Base-by-base conservation (phyloP, 768 basidiomycete genomes). In the Lenzites betulinus region DNA sequence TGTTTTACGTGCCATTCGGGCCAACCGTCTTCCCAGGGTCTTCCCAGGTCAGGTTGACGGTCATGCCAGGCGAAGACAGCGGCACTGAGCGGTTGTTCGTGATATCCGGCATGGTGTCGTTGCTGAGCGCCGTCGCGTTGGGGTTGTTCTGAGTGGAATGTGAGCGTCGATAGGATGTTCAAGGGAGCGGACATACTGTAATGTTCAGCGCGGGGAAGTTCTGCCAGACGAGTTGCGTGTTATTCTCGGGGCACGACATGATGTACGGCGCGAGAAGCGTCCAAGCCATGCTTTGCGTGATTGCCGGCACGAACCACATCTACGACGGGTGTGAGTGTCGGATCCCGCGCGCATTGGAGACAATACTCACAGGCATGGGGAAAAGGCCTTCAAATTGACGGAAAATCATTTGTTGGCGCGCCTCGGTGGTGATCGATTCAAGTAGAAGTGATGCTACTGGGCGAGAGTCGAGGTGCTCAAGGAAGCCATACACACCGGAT, bases 361-460 rank as follows among this genome's bases (percentile, higher is more conserved):
- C 7, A 20, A n/a, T 11, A 46, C 74, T 46, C 39, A 77, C 78
- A 5, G 84, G 81, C 81, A 85, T 83, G 0, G 85, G 84, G 75
- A 83, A 83, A n/a, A 81, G 67, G 0, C 84, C 85, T 52, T 82
- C 77, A 48, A 86, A 79, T 71, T 88, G 85, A 5, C 87, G 70
- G 77, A 88, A 86, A 47, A 80, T 76, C 80, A 86, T 80, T 74
- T 88, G 83, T 71, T 89, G 87, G 9, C 87, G 74, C 20, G 81
- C 81, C 71, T 88, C 86, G 13, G 82, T 85, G 0, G 83, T 76
- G 65, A 89, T 85, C 7, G 79, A 76, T 67, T 87, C 81, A 7
- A 81, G 67, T 16, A 88, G 73, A 13, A 88, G 70, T 48, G 77
- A 71, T 1, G 85, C 85, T 0, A 79, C 65, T 2, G 81, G 78